Evolutionary conservation across 495 filamentous ascomycete species (phyloP).

Genomic region (Platismatia glauca): DNA sequence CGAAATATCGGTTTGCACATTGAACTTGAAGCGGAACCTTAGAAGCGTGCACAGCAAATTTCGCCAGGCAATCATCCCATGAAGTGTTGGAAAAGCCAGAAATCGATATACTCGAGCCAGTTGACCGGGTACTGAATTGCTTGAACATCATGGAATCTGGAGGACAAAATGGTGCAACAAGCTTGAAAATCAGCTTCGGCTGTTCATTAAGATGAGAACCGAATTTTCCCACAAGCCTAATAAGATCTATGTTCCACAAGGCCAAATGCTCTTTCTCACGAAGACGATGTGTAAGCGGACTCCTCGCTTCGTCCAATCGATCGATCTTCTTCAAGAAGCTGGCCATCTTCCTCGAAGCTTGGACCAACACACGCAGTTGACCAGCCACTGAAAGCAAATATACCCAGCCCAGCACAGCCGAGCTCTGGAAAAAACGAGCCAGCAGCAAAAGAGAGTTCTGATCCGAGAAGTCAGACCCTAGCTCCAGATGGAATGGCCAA

Average conservation of each 20-base stretch:
- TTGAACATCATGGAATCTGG: conserved; percentile 16
- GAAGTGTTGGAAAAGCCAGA: conserved; percentile 16
- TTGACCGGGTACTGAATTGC: neutral
- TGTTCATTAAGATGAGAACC: conserved; percentile 20
- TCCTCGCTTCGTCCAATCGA: neutral
- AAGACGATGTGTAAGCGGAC: conserved; percentile 4
- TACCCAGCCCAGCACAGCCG: conserved; percentile 18
- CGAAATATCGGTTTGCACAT: conserved; percentile 7
- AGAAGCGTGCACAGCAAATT: conserved; percentile 16
- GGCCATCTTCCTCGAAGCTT: conserved; percentile 10
- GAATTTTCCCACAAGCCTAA: conserved; percentile 32
- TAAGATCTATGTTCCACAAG: conserved; percentile 33
- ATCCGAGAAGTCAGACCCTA: conserved; percentile 14
- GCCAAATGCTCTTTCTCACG: conserved; percentile 9
- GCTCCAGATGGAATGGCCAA: conserved; percentile 28
- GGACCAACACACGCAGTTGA: conserved; percentile 11
- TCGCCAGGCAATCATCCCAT: conserved; percentile 27
- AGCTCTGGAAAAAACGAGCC: conserved; percentile 12
- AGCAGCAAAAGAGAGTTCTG: conserved; percentile 2
- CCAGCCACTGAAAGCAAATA: neutral
- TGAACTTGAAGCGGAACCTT: conserved; percentile 1
- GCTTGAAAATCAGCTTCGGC: conserved; percentile 28
- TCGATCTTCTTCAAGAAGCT: conserved; percentile 5
- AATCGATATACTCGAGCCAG: conserved; percentile 9
- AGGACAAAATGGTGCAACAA: conserved; percentile 32